Evolutionary conservation across 768 basidiomycete genomes (phyloP).

Genomic region (Crucibulum laeve): DNA sequence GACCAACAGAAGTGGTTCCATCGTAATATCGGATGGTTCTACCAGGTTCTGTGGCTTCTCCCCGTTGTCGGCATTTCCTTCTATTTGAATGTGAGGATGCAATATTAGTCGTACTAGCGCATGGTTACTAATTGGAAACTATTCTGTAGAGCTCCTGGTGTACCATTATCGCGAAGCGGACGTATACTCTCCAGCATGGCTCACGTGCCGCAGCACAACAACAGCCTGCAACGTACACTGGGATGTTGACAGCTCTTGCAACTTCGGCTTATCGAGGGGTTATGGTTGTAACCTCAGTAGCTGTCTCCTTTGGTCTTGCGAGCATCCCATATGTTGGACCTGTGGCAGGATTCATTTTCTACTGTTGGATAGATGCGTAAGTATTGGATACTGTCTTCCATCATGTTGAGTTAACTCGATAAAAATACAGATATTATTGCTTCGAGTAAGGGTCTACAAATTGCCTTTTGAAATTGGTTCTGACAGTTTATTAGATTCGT

Average conservation of each 20-base stretch:
- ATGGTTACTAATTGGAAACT: slow-evolving; percentile 3
- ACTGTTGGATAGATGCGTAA: slow-evolving; percentile 87
- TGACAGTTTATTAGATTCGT: slow-evolving; percentile 43
- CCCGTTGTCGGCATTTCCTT: slow-evolving; percentile 74
- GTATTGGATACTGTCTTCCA: slow-evolving; percentile 24
- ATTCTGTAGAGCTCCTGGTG: slow-evolving; percentile 71
- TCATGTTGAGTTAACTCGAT: not conserved
- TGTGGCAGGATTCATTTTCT: slow-evolving; percentile 58
- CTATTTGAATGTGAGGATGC: slow-evolving; percentile 72
- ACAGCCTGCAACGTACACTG: slow-evolving; percentile 58
- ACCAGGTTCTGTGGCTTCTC: slow-evolving; percentile 73
- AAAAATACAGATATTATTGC: slow-evolving; percentile 70
- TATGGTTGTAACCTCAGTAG: slow-evolving; percentile 75
- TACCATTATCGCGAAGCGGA: slow-evolving; percentile 67
- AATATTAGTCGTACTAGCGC: not conserved
- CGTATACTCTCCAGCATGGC: slow-evolving; percentile 70
- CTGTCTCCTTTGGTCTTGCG: slow-evolving; percentile 60
- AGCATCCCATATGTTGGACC: slow-evolving; percentile 65
- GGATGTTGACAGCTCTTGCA: slow-evolving; percentile 70
- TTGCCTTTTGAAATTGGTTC: not conserved
- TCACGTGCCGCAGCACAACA: slow-evolving; percentile 46
- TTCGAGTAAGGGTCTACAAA: slow-evolving; percentile 56
- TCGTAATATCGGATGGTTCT: slow-evolving; percentile 71
- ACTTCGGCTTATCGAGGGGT: slow-evolving; percentile 79
- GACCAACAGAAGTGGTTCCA: slow-evolving; percentile 64